Evolutionary conservation across 768 basidiomycete genomes (phyloP), one percentile per base, ranked within the genome.

Genomic region (Chlorophyllum brunneum): DNA sequence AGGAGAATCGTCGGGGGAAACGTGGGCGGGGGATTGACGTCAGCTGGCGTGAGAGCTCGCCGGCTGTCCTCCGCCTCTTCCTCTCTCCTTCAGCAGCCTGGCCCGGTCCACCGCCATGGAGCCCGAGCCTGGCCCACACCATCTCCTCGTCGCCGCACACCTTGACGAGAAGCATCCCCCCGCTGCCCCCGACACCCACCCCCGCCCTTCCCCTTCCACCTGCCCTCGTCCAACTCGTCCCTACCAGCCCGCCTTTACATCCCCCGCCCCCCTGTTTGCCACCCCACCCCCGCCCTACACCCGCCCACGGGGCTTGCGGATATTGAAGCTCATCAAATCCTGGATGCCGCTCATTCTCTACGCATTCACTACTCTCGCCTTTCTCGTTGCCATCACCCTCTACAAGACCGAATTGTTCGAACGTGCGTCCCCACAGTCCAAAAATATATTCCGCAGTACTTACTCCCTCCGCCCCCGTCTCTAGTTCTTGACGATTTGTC

Each of bases 321-420:
- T 80, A 77, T 68, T 70, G 58, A 80, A 77, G 57, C 67, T 80
- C n/a, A 58, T 89, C 56, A 80, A 78, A 57, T 81, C 88, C 45
- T 93, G 88, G 86, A 67, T 85, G 23, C 92, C 92, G 31, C 69
- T 93, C 51, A 76, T 91, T 53, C 64, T 84, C 46, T 97, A 94
- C 71, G 81, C 77, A 15, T 71, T 85, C 5, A 92, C 90, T 29
- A 92, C 78, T 56, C 72, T 93, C 30, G 83, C 78, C 10, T 92
- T 95, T 59, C 62, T 94, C 30, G 67, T 86, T 41, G 89, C 87
- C n/a, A 82, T 94, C 62, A 86, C 83, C 29, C 82, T 92, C 58
- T 95, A 87, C 79, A 85, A 83, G 67, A 77, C 78, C 18, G 81
- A 95, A 63, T 76, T 95, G 36, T 95, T 97, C 67, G 68, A 78